These are phyloP conservation scores for Helotiales sp. DNA, from an alignment of 2,329 filamentous ascomycete genomes.

Conservation along the genomic window DNA sequence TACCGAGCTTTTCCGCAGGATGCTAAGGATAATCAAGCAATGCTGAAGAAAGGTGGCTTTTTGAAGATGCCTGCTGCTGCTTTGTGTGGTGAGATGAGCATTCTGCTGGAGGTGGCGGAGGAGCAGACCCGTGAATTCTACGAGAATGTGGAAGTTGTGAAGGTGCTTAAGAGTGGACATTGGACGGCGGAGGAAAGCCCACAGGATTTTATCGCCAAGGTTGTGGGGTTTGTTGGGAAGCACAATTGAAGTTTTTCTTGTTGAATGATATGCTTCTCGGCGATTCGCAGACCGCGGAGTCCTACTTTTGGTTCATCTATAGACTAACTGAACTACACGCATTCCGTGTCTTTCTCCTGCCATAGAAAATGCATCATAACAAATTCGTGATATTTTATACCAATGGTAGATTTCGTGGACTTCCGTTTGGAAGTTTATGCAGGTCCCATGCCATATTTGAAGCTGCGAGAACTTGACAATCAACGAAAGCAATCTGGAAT, in stretches of 20 bases:
- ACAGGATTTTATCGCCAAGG: conserved; percentile 8
- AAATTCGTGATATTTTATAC: no score
- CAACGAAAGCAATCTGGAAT: no score
- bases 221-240: neutral
- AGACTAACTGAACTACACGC: no score
- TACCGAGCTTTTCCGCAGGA: conserved; percentile 13
- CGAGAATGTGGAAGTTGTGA: conserved; percentile 9
- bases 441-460: no score
- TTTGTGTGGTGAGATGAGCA: conserved; percentile 11
- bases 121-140: conserved; percentile 10
- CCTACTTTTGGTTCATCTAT: no score
- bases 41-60: neutral
- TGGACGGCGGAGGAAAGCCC: conserved; percentile 16
- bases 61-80: neutral
- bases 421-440: no score
- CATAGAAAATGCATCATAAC: no score
- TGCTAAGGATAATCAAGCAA: conserved; percentile 3
- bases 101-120: neutral
- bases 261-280: no score
- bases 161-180: conserved; percentile 4
- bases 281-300: no score
- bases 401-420: no score
- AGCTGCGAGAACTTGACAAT: no score
- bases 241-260: neutral
- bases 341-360: no score